Base-by-base conservation (phyloP, 1,139 yeast genomes). In the Geotrichum aggregatum region DNA sequence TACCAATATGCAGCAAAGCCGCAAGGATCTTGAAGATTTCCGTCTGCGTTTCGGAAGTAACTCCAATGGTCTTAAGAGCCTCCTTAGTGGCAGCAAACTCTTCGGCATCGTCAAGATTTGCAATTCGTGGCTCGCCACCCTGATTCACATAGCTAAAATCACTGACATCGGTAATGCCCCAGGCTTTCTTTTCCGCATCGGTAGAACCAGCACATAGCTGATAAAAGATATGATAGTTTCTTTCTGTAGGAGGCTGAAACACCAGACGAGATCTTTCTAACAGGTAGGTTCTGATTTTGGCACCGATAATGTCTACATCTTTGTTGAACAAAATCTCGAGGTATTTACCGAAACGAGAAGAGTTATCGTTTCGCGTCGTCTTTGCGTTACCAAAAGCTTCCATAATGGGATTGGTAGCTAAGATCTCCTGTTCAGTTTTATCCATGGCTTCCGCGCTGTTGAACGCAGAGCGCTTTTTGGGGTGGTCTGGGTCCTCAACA, bases 371-470 rank as follows among this genome's bases (percentile, higher is more conserved):
- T 74, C 98, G 82, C 2, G 96, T 89, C 3, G 98, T 92, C 69
- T 92, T 92, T 13, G 98, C 98, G 68, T 92, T 92, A 76, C 98
- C 98, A 69, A 92, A 92, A 0, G 98, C 95, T 72, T 92, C 98
- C 94, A 92, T 89, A 62, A 92, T 92, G 4, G 98, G 98, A 67
- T 92, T 92, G 0, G 98, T 92, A 16, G 98, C 98, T 65, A 92
- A 76, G 54, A 92, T 94, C 71, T 87, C 96, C 66, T 87, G 85
- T 71, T 92, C 98, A 30, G 94, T 94, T 56, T 85, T 87, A 44
- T 95, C 84, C 84, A 92, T 84, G 61, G 88, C 94, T 47, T 83
- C 79, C 56, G 73, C 74, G 63, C 77, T 78, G 52, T 71, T 64
- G 60, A 52, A 57, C 22, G 46, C 51, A 11, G 56, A 50, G 35